phyloP scores from a whole-genome alignment of 192 early-diverging fungal genomes.

The Dimargaris verticillata region DNA sequence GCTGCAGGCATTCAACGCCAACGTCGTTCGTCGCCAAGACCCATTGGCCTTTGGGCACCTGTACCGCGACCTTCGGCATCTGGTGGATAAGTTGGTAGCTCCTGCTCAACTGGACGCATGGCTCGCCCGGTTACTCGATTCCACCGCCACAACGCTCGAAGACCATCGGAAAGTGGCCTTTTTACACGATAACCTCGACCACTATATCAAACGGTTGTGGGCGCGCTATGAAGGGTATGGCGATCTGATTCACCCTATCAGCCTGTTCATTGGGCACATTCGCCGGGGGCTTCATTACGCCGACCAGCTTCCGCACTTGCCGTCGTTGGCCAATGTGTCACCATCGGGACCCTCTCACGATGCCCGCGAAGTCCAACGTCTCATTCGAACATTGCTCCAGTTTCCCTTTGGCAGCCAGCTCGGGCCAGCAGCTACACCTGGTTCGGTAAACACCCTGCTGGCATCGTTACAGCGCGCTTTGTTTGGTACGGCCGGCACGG shows the following conservation, averaged over 20 bases:
- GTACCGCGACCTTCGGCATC: conserved; percentile 38
- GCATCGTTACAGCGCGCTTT: background rate
- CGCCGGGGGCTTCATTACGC: background rate
- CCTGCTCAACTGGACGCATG: conserved; percentile 8
- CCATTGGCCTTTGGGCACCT: conserved; percentile 46
- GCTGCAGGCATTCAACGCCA: conserved; percentile 21
- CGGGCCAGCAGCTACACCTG: background rate
- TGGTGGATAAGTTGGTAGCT: conserved; percentile 35
- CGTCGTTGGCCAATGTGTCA: too few species aligned
- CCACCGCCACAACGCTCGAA: conserved; percentile 16
- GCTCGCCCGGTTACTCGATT: conserved; percentile 13
- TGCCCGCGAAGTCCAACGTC: background rate
- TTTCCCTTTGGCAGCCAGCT: conserved; percentile 3
- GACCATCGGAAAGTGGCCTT: conserved; percentile 32
- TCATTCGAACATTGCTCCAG: background rate
- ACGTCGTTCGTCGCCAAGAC: conserved; percentile 45
- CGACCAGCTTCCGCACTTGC: too few species aligned
- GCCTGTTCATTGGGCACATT: background rate
- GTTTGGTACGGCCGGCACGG: too few species aligned
- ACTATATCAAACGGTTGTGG: conserved; percentile 43
- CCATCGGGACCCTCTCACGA: background rate
- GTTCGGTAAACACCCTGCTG: background rate
- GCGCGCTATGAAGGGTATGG: conserved; percentile 54
- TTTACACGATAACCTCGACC: conserved; percentile 47
- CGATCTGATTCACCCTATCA: conserved; percentile 56